These are phyloP conservation scores for Camellia sinensis DNA, from an alignment of 148 eudicot genomes.

Conservation along the genomic window DNA sequence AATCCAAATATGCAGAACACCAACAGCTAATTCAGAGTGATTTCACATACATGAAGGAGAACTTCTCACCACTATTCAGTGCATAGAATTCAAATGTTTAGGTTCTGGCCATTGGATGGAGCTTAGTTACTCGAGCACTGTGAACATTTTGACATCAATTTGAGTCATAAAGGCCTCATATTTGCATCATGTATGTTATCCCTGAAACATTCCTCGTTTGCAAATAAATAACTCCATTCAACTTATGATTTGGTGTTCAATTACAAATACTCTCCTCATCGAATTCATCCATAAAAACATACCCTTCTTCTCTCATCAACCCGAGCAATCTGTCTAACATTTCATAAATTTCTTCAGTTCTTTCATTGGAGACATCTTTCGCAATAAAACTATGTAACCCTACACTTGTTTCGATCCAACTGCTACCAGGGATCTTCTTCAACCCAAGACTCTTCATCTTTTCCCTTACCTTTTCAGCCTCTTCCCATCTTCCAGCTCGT, in stretches of 20 bases:
- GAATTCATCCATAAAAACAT: slow-evolving; percentile 24
- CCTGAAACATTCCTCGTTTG: background rate
- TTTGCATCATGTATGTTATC: background rate
- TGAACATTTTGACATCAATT: background rate
- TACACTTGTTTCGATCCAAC: slow-evolving; percentile 40
- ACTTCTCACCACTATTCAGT: background rate
- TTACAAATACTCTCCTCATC: slow-evolving; percentile 26
- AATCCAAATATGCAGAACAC: background rate
- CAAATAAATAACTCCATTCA: background rate
- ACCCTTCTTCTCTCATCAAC: slow-evolving; percentile 30
- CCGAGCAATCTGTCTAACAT: slow-evolving; percentile 21
- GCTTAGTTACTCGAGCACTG: background rate
- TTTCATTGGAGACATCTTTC: slow-evolving; percentile 27
- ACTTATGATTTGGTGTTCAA: slow-evolving; percentile 8
- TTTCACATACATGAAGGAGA: background rate
- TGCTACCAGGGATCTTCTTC: slow-evolving; percentile 51
- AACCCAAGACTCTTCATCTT: slow-evolving; percentile 37
- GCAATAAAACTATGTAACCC: slow-evolving; percentile 32
- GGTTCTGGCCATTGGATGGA: background rate
- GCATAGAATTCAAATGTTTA: background rate
- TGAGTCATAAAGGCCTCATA: background rate
- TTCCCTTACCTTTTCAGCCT: slow-evolving; percentile 44
- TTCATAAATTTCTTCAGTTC: slow-evolving; percentile 26
- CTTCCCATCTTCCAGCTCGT: slow-evolving; percentile 54
- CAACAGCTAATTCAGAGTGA: background rate